phyloP scores from a whole-genome alignment of 768 basidiomycete genomes.

The Collybia mongolica region DNA sequence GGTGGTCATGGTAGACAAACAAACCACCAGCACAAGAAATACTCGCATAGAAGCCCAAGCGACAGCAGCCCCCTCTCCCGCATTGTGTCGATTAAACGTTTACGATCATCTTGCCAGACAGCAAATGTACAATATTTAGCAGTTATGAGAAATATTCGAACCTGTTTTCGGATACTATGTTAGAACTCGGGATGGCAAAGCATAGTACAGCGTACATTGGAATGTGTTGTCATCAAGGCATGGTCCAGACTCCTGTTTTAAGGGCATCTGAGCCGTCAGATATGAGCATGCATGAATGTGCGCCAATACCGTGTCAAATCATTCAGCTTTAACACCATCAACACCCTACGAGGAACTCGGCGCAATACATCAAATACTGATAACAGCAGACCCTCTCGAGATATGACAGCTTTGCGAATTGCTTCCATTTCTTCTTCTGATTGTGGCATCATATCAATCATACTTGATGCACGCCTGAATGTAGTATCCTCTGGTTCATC shows the following conservation, averaged over 20 bases:
- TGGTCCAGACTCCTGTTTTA: slow-evolving; percentile 72
- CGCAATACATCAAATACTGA: slow-evolving; percentile 89
- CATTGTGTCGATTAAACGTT: slow-evolving; percentile 44
- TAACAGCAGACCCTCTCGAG: slow-evolving; percentile 77
- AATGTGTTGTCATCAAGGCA: slow-evolving; percentile 85
- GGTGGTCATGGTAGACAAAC: slow-evolving; percentile 21
- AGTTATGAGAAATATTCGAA: slow-evolving; percentile 88
- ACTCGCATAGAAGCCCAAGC: slow-evolving; percentile 43
- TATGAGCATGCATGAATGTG: background rate
- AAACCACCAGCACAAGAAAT: slow-evolving; percentile 69
- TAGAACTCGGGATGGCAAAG: too few species aligned
- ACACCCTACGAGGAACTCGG: slow-evolving; percentile 76
- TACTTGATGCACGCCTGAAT: slow-evolving; percentile 68
- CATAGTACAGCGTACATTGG: slow-evolving; percentile 45
- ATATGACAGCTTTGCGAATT: slow-evolving; percentile 79
- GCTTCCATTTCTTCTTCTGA: slow-evolving; percentile 77
- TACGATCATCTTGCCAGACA: slow-evolving; percentile 72
- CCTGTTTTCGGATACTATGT: slow-evolving; percentile 32
- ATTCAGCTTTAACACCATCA: slow-evolving; percentile 86
- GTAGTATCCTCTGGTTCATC: slow-evolving; percentile 33
- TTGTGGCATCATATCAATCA: slow-evolving; percentile 75
- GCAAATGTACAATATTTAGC: slow-evolving; percentile 85
- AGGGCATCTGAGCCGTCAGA: background rate
- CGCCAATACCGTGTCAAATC: slow-evolving; percentile 69
- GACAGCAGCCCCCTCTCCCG: slow-evolving; percentile 50